Base-by-base conservation (phyloP, 768 basidiomycete species). In the Amanita pseudoporphyria region DNA sequence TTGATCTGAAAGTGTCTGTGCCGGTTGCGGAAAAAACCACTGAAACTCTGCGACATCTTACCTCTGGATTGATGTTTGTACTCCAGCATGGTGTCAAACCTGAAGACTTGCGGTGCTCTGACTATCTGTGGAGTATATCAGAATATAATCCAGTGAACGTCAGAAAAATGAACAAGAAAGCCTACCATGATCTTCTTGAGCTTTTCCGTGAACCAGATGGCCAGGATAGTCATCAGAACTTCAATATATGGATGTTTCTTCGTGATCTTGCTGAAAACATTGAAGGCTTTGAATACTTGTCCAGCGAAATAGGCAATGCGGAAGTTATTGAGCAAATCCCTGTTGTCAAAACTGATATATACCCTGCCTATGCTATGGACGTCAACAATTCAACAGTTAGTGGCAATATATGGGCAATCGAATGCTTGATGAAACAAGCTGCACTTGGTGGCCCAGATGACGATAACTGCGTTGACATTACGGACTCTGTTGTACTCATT, bases 21-120 rank as follows among this genome's bases (percentile, higher is more conserved):
- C 41, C 53, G 21, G 54, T 56, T 21, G 60, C 57, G 14, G 28
- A 60, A 6, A 52, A 61, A 38, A 51, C 53, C 28, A 10, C 12
- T 1, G 42, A 54, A 5, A 56, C 53, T 1, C 54, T 65, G 13
- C 55, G 53, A 10, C 61, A 62, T 42, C 40, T 62, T 3, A 67
- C 61, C 3, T 60, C 59, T 3, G 62, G 56, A 6, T 36, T 57
- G 12, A 33, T 60, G 1, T 53, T 66, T 28, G 54, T 45, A 5
- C 47, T 64, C 1, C 36, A 54, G 21, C 56, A 63, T 51, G 57
- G 56, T 3, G 45, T 61, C 9, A 56, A 49, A 9, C 13, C 12
- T 16, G 55, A 54, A 6, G 50, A 56, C 46, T 46, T 61, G 44
- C 30, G 51, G 10, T 58, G 55, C 45, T 57, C 60, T 9, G 33